Evolutionary conservation across 2,329 filamentous ascomycete species (phyloP), one percentile per base, ranked within the genome.

Genomic region (Hysterium pulicare): DNA sequence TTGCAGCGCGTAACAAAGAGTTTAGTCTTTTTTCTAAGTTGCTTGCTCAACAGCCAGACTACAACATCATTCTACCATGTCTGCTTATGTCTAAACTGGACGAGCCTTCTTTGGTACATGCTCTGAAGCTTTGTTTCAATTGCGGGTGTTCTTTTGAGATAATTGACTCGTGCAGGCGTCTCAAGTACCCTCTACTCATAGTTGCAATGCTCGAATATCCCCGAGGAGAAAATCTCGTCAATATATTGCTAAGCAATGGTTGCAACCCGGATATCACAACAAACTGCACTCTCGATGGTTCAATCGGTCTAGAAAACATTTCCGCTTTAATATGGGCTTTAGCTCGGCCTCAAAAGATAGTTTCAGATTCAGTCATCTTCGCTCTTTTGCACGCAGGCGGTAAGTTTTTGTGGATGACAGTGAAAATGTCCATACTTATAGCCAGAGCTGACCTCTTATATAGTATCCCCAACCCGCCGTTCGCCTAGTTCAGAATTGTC

Each of bases 291-390:
- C 64, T 76, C 42, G 65, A 73, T 0, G 69, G 73, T 9, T 46
- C 73, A 0, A 71, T 74, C 2, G 74, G 77, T 26, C 66, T 71
- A 3, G 82, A 86, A 57, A 64, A 70, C 8, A 71, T 82, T 33
- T 78, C 77, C 2, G 66, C 82, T 2, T 64, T 86, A 6, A 66
- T 76, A 38, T 86, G 82, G 82, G 74, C 79, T 0, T 68, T 86
- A 39, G 64, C 78, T 5, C 80, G 84, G 48, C 78, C 79, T 0
- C 78, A 83, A 48, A 84, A 84, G 59, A 75, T 74, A 46, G 72
- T 84, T 38, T 82, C 79, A 59, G 79, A 76, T 24, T 59, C 68
- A 4, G 65, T 84, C 33, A 76, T 86, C 42, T 70, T 77, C 47
- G 61, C 79, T 36, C 66, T 86, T 16, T 63, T 86, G n/a, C 65